Evolutionary conservation across 140 eudicot species (phyloP), one percentile per base, ranked within the genome.

Genomic region (Flaveria floridana): DNA sequence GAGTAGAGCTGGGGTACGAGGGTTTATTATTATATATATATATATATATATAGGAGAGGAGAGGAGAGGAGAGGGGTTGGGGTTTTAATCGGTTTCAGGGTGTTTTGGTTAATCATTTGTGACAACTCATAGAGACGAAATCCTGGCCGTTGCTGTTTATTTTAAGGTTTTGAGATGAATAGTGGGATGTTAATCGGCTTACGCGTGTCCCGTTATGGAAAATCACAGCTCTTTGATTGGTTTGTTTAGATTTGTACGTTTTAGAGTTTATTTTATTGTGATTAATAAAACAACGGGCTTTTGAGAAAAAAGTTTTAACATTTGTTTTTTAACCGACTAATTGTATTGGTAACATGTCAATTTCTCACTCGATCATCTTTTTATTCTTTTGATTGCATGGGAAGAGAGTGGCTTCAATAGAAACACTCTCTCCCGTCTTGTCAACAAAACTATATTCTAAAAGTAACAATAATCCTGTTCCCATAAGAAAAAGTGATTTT

Each of bases 111-210:
- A 2, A 57, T 78, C 41, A 20, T 70, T 61, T 16, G 21, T 19
- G 66, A 78, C 66, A 78, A 78, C 77, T 78, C 82, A 71, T 61
- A 30, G 53, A 78, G 18, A 58, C 26, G 64, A 46, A 19, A 78
- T 70, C 53, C 0, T 59, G 57, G 46, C 66, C 77, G 82, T 70
- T 50, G 14, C 50, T 59, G 1, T 55, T 69, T 6, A 7, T 21
- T 61, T 21, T 66, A 16, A 1, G 9, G 20, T 76, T 65, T 19
- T 56, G 57, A 66, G 67, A 34, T 3, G 21, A 34, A 15, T 26
- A 10, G 1, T 3, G 25, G 10, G 4, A 3, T 0, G 7, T 6
- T 2, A 3, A 72, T 37, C 16, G 15, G 19, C 71, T 26, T 74
- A 62, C 72, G 64, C 72, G 72, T 63, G 64, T 75, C 64, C 64